These are phyloP conservation scores for Earliella scabrosa DNA, from an alignment of 1,284 basidiomycete genomes.

Conservation along the genomic window DNA sequence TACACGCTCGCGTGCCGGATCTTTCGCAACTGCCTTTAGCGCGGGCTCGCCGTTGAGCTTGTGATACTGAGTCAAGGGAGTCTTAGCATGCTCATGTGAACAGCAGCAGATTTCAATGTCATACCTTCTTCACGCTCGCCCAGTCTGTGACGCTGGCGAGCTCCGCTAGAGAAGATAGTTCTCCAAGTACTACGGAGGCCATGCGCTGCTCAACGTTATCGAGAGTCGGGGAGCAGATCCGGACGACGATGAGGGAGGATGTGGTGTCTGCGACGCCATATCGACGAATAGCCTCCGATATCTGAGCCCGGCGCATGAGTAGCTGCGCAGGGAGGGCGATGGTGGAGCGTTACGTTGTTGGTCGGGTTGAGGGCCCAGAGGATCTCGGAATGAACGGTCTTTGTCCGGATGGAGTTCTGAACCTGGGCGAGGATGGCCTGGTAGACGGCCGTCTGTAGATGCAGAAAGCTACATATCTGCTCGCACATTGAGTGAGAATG, in stretches of 20 bases:
- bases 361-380: constrained; percentile 84
- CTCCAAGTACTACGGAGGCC: constrained; percentile 60
- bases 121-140: constrained; percentile 72
- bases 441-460: constrained; percentile 81
- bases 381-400: constrained; percentile 86
- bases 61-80: constrained; percentile 58
- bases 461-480: constrained; percentile 75
- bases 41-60: constrained; percentile 67
- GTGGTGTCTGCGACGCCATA: constrained; percentile 80
- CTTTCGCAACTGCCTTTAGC: constrained; percentile 43
- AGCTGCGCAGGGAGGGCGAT: not conserved
- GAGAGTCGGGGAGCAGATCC: constrained; percentile 53
- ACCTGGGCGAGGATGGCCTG: constrained; percentile 78
- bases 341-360: constrained; percentile 65
- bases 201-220: constrained; percentile 52
- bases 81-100: not conserved
- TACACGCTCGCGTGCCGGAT: constrained; percentile 43
- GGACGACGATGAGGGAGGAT: constrained; percentile 75
- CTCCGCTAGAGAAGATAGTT: constrained; percentile 47
- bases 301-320: constrained; percentile 48
- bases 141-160: constrained; percentile 69
- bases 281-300: constrained; percentile 82
- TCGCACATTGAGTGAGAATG: not conserved
- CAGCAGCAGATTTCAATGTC: too few species aligned
- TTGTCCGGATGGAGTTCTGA: constrained; percentile 65